These are phyloP conservation scores for Verticillium isaacii DNA, from an alignment of 2,329 filamentous ascomycete species.

Conservation along the genomic window DNA sequence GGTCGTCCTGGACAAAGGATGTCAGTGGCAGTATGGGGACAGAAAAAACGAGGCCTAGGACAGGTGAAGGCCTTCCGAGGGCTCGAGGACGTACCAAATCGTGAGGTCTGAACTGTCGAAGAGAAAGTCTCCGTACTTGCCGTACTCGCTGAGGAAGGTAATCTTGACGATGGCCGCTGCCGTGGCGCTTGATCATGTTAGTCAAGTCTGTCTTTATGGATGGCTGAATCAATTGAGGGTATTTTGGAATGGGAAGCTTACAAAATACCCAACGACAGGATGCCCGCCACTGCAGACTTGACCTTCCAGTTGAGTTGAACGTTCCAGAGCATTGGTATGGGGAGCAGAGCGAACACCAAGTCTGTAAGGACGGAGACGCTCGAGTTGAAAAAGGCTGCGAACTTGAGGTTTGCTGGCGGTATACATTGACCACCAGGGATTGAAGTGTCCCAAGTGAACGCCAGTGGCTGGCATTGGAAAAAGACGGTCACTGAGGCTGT, in stretches of 20 bases:
- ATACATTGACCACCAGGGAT: conserved; percentile 17
- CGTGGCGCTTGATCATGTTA: conserved; percentile 9
- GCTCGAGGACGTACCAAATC: conserved; percentile 15
- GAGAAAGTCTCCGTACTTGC: conserved; percentile 20
- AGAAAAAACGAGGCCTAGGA: not conserved
- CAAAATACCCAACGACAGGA: conserved; percentile 21
- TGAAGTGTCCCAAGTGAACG: conserved; percentile 15
- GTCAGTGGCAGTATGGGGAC: not conserved
- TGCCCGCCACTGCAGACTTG: conserved; percentile 17
- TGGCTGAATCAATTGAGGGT: not conserved
- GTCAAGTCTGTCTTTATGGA: too few relatives aligned
- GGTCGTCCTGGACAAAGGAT: conserved; percentile 14
- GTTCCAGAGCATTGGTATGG: conserved; percentile 21
- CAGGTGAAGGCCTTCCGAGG: not conserved
- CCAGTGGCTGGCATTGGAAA: conserved; percentile 18
- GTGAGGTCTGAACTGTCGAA: conserved; percentile 21
- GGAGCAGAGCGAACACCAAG: conserved; percentile 20
- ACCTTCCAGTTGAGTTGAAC: conserved; percentile 21
- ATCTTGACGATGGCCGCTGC: conserved; percentile 20
- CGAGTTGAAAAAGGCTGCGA: conserved; percentile 21
- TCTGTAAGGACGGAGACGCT: conserved; percentile 20
- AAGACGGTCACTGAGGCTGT: conserved; percentile 16
- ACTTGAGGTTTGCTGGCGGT: conserved; percentile 16
- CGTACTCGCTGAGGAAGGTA: conserved; percentile 17
- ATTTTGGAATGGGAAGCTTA: not conserved